phyloP scores from a whole-genome alignment of 2,329 filamentous ascomycete genomes.

The Trichophyton equinum region DNA sequence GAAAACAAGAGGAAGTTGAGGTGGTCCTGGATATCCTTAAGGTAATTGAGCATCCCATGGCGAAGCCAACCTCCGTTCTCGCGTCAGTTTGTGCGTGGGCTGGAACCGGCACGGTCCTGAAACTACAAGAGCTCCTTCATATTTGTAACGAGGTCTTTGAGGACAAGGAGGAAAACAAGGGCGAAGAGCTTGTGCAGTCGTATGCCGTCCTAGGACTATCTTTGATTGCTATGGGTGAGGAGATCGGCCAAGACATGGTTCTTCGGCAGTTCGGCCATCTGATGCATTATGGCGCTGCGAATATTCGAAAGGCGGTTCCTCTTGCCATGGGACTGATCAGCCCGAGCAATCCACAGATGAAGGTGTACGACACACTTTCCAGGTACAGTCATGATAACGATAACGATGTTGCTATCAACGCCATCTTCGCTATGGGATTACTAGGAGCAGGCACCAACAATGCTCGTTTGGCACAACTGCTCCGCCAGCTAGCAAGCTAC shows the following conservation, averaged over 20 bases:
- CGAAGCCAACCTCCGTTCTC: constrained; percentile 85
- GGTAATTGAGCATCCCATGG: constrained; percentile 92
- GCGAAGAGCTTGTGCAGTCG: constrained; percentile 85
- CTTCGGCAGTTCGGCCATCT: constrained; percentile 92
- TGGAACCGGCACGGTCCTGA: constrained; percentile 89
- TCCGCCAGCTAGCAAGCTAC: constrained; percentile 91
- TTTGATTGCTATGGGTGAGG: constrained; percentile 94
- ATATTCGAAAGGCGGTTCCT: constrained; percentile 91
- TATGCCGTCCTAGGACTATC: constrained; percentile 93
- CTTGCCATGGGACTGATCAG: constrained; percentile 93
- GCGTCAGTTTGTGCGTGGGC: constrained; percentile 97
- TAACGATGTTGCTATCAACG: constrained; percentile 94
- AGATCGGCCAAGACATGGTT: constrained; percentile 97
- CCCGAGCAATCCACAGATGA: constrained; percentile 98
- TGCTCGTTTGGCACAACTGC: constrained; percentile 82
- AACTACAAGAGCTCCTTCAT: constrained; percentile 92
- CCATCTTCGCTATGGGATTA: constrained; percentile 98
- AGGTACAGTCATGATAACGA: constrained; percentile 98
- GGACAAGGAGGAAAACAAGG: constrained; percentile 86
- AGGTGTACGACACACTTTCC: constrained; percentile 95
- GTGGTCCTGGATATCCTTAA: constrained; percentile 94
- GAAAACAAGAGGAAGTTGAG: constrained; percentile 95
- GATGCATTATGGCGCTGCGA: constrained; percentile 97
- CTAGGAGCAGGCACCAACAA: constrained; percentile 97
- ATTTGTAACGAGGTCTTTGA: constrained; percentile 98